Evolutionary conservation across 2,329 filamentous ascomycete species (phyloP).

Genomic region (Parasarocladium wereldwijsianum): DNA sequence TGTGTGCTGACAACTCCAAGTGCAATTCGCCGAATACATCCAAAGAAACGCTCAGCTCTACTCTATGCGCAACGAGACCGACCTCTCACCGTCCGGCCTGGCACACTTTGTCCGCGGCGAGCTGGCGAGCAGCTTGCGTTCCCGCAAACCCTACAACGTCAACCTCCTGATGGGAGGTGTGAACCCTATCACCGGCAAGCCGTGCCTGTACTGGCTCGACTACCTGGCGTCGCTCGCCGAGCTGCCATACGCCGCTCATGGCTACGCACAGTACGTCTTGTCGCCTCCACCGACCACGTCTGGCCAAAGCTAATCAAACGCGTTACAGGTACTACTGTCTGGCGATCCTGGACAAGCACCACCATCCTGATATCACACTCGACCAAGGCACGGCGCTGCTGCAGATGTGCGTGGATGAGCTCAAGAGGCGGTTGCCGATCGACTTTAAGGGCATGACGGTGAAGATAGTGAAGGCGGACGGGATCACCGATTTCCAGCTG

Average conservation of each 20-base stretch:
- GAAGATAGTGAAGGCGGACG: constrained; percentile 91
- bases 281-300: neutral
- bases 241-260: constrained; percentile 90
- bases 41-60: constrained; percentile 98
- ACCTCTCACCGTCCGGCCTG: constrained; percentile 77
- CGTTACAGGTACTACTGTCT: constrained; percentile 78
- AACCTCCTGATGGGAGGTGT: constrained; percentile 91
- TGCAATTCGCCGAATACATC: constrained; percentile 98
- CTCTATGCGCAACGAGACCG: constrained; percentile 92
- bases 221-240: constrained; percentile 82
- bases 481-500: constrained; percentile 71
- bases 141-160: constrained; percentile 88
- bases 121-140: constrained; percentile 79
- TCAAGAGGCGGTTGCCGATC: constrained; percentile 91
- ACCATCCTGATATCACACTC: constrained; percentile 83
- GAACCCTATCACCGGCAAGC: constrained; percentile 82
- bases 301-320: constrained; percentile 10
- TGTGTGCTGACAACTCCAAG: constrained; percentile 30
- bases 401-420: constrained; percentile 88
- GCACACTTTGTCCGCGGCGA: constrained; percentile 90
- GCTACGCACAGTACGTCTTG: constrained; percentile 75
- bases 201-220: constrained; percentile 91
- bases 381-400: constrained; percentile 86
- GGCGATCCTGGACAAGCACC: constrained; percentile 95
- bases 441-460: constrained; percentile 97